Evolutionary conservation across 2,329 filamentous ascomycete species (phyloP), one percentile per base, ranked within the genome.

Genomic region (Blumeriella jaapii): DNA sequence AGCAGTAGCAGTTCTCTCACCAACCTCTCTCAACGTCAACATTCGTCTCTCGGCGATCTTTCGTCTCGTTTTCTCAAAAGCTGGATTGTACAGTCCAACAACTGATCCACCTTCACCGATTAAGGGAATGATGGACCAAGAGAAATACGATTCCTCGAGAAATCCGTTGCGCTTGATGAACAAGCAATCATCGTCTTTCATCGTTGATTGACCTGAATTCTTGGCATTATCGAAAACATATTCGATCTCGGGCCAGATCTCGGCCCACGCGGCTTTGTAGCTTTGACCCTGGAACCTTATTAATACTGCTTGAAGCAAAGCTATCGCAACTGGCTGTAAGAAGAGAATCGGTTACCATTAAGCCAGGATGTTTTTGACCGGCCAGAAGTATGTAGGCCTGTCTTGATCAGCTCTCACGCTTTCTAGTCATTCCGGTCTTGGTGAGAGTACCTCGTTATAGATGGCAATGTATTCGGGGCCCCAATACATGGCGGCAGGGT

Each of bases 121-220:
- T 42, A 89, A 65, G 0, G 83, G 83, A 16, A 89, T 78, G 26
- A 89, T 75, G 1, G 76, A 82, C 82, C 82, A 89, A 9, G 78
- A 82, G 54, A 89, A 89, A 53, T 82, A 89, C 0, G 80, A 76
- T 53, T 91, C 83, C 56, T 93, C 82, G 1, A 84, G 58, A 42
- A 71, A 84, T 1, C 75, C 72, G 43, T 74, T 71, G 6, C 83
- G 71, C 29, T 69, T 64, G 19, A 91, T 68, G 49, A 86, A 85
- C 1, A 89, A 62, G 38, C 74, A 74, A 44, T 89, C 81, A 48
- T 91, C 83, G 45, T 87, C 77, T 55, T 86, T 89, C 79, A 87
- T 83, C 0, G 78, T 85, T 1, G 82, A 79, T 59, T 86, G 77
- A 0, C 82, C 84, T 4, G 75, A 79, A 24, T 69, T 58, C 55